Percentiles rank a stretch among this genome's conserved stretches.
Evolutionary conservation across 2,329 filamentous ascomycete species (phyloP).

Genomic region (Eutypella sp.): DNA sequence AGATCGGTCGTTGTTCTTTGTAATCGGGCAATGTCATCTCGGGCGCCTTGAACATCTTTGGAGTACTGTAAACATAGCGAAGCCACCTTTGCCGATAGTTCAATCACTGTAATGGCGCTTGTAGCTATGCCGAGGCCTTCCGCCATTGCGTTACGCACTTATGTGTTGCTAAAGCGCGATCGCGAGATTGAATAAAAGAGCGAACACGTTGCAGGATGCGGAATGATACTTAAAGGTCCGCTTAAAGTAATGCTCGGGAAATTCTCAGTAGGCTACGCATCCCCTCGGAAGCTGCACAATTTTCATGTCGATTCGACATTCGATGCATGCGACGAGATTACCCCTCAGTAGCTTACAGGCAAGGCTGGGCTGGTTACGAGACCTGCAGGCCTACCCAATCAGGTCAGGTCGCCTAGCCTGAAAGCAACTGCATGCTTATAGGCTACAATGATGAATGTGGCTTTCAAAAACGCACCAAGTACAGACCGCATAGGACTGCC

Average conservation of each 20-base stretch:
- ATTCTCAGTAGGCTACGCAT: neutral
- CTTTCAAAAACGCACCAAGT: too few relatives aligned
- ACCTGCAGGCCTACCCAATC: neutral
- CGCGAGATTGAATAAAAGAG: too few relatives aligned
- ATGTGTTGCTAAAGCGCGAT: too few relatives aligned
- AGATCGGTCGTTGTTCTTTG: constrained; percentile 20
- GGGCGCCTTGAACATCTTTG: constrained; percentile 23
- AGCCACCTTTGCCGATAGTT: too few relatives aligned
- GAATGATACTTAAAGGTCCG: too few relatives aligned
- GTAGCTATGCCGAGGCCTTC: constrained; percentile 28
- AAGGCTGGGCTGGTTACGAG: neutral
- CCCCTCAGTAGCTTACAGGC: neutral
- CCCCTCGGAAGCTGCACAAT: neutral
- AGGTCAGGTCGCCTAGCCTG: neutral
- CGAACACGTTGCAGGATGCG: too few relatives aligned
- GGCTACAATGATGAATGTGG: too few relatives aligned
- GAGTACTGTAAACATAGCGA: constrained; percentile 31
- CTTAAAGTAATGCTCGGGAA: neutral
- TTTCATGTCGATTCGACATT: neutral
- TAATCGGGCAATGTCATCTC: constrained; percentile 27
- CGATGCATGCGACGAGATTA: neutral
- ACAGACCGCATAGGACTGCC: too few relatives aligned
- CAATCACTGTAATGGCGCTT: constrained; percentile 31
- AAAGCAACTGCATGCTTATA: too few relatives aligned
- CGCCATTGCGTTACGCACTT: neutral